Conservation (phyloP, 345 rosid genomes). For the Populus nigra region DNA sequence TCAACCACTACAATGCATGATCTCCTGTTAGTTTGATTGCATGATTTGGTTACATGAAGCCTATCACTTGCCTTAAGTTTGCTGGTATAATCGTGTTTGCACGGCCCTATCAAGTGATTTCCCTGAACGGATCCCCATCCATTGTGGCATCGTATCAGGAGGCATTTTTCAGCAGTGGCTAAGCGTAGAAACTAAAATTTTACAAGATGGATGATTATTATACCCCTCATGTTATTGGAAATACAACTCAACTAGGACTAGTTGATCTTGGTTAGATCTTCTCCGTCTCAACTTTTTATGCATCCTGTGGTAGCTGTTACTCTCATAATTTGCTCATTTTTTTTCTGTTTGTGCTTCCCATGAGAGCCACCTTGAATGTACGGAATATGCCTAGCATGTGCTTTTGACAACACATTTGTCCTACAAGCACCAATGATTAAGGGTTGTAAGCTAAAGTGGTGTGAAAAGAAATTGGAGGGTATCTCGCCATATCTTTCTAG, state of each 20-base stretch:
- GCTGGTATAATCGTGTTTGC: not conserved
- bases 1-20: not conserved
- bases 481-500: no score
- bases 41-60: not conserved
- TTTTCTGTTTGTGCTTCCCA: not conserved
- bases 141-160: not conserved
- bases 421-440: no score
- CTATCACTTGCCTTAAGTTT: not conserved
- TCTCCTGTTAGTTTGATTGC: not conserved
- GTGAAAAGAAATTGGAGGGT: no score
- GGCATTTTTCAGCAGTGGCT: not conserved
- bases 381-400: no score
- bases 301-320: not conserved
- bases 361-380: not conserved
- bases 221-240: not conserved
- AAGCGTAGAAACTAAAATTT: not conserved
- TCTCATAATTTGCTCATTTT: not conserved
- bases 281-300: not conserved
- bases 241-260: not conserved
- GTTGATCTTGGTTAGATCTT: not conserved
- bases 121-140: not conserved
- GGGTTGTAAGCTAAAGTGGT: no score
- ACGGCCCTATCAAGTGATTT: not conserved
- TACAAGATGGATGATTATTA: not conserved
- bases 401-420: no score